A percentile compares a stretch with the other conserved stretches of the same genome.
phyloP scores from a whole-genome alignment of 176 grass and related monocot genomes.

The Triticum turgidum region DNA sequence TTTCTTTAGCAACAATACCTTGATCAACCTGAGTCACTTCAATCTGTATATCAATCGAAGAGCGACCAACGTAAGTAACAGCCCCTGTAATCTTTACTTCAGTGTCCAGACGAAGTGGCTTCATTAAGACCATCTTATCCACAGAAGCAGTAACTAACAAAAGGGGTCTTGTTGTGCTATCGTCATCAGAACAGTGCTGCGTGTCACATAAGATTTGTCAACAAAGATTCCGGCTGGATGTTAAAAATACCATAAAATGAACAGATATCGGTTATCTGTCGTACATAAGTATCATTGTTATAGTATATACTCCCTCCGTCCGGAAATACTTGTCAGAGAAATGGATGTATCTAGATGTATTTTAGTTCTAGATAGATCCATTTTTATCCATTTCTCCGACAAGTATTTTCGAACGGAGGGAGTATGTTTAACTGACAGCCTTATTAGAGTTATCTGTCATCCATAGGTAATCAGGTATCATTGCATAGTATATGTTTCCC shows the following conservation, averaged over 20 bases:
- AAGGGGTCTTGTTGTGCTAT: conserved; percentile 89
- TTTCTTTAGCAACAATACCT: conserved; percentile 34
- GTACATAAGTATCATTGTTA: background rate
- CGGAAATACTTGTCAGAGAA: too few relatives aligned
- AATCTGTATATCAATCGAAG: conserved; percentile 97
- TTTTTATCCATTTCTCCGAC: too few relatives aligned
- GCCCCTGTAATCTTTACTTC: conserved; percentile 85
- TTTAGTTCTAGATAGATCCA: too few relatives aligned
- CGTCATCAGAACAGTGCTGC: conserved; percentile 92
- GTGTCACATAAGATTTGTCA: conserved; percentile 5
- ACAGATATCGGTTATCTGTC: background rate
- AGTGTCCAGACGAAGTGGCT: conserved; percentile 68
- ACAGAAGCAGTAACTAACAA: conserved; percentile 93
- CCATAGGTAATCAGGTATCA: background rate
- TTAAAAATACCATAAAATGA: background rate
- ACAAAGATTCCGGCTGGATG: background rate
- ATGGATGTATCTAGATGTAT: too few relatives aligned
- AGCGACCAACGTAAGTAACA: conserved; percentile 92
- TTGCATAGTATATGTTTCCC: too few relatives aligned
- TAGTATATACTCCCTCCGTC: background rate
- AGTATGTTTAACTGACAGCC: background rate
- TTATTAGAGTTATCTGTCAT: background rate
- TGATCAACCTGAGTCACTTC: conserved; percentile 81
- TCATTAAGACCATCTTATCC: conserved; percentile 91
- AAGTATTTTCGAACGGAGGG: too few relatives aligned